Percentiles rank a stretch among this genome's conserved stretches.
These are phyloP conservation scores for Mucor circinelloides DNA, from an alignment of 371 early-diverging fungal species.

Conservation along the genomic window DNA sequence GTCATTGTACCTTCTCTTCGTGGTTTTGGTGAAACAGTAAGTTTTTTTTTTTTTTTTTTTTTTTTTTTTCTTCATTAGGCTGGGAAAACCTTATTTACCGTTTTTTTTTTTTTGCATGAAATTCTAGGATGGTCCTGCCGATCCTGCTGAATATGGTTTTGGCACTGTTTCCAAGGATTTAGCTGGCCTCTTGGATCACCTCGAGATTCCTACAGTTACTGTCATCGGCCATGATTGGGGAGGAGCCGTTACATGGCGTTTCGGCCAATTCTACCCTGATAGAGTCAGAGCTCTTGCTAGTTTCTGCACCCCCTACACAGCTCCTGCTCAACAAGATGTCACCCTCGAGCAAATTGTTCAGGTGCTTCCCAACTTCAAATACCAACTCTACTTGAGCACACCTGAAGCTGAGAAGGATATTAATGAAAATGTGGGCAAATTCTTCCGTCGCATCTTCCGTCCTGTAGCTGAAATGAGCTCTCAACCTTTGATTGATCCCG, in stretches of 20 bases:
- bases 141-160: constrained; percentile 52
- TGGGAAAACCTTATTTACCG: not conserved
- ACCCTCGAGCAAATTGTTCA: constrained; percentile 57
- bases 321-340: constrained; percentile 37
- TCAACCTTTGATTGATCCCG: constrained; percentile 24
- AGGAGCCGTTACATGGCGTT: constrained; percentile 69
- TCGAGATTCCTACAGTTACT: constrained; percentile 61
- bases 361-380: constrained; percentile 56
- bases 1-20: constrained; percentile 71
- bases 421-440: constrained; percentile 32
- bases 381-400: constrained; percentile 52
- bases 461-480: constrained; percentile 19
- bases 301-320: constrained; percentile 67
- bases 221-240: constrained; percentile 83
- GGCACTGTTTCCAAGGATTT: constrained; percentile 60
- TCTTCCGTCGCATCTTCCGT: constrained; percentile 39
- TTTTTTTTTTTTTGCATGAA: not conserved
- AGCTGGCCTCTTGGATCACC: constrained; percentile 60
- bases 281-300: constrained; percentile 63
- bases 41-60: too few species aligned
- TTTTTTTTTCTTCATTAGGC: too few species aligned
- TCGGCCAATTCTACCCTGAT: constrained; percentile 67
- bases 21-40: constrained; percentile 74
- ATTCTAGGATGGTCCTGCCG: constrained; percentile 50
- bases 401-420: constrained; percentile 49